Base-by-base conservation (phyloP, 2,329 filamentous ascomycete genomes). In the Thelonectria discophora region DNA sequence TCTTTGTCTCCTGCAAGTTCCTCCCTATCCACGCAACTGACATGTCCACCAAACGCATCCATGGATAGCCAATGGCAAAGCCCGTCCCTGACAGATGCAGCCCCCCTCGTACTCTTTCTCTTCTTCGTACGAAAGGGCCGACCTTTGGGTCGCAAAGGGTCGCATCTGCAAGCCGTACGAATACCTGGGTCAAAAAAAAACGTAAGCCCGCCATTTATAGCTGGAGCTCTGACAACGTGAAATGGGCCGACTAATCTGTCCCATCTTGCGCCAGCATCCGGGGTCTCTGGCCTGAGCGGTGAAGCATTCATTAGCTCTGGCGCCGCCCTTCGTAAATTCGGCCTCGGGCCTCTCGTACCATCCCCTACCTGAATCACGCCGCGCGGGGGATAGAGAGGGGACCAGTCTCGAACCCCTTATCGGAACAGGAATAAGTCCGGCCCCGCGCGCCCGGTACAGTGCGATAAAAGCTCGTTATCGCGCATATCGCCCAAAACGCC, bases 281-380 rank as follows among this genome's bases (percentile, higher is more conserved):
- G 20, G 43, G 42, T 8, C 32, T 37, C 43, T 21, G 18, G 21
- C 43, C 4, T 24, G 47, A 53, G 43, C 50, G 47, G 55, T 57
- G 58, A 63, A 54, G 53, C 53, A n/a, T 24, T 58, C 47, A 21
- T 43, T 12, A 47, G 46, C 39, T 53, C 55, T 55, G 37, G 58
- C 47, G 45, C 53, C 40, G 34, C 45, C 42, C 17, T 42, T 51
- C 53, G 32, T 15, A 21, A 40, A 34, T 12, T 37, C 34, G 17
- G 43, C 46, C 58, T 68, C 64, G 65, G 64, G 61, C 51, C 61
- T 43, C 58, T 68, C 64, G 65, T 65, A 62, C 51, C 61, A 69
- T 60, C 48, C 61, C 62, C 57, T 39, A 24, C 55, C 61, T 40
- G 45, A 48, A 54, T 60, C 50, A 64, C 58, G 62, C 52, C 54